Evolutionary conservation across 2,329 filamentous ascomycete genomes (phyloP).

Genomic region (Paecilomyces niveus): DNA sequence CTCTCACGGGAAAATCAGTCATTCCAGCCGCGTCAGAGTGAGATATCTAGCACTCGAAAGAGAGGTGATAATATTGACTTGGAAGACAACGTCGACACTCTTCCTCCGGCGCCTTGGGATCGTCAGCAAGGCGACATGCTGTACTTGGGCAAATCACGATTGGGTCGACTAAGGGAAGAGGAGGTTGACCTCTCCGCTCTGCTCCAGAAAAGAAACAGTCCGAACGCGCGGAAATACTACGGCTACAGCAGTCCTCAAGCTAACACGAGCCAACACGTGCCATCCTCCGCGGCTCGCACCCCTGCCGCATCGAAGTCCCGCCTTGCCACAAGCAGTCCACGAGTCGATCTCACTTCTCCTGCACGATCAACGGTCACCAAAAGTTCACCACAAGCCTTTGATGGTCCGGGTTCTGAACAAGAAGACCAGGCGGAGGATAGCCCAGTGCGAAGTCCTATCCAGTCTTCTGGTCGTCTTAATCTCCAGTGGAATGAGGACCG

Average conservation of each 20-base stretch:
- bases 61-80: slow-evolving; percentile 16
- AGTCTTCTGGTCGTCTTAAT: neutral
- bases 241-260: slow-evolving; percentile 24
- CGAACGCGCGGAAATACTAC: slow-evolving; percentile 29
- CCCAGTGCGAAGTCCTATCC: neutral
- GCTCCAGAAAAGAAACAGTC: slow-evolving; percentile 25
- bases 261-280: slow-evolving; percentile 9
- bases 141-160: slow-evolving; percentile 23
- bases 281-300: slow-evolving; percentile 1
- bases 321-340: neutral
- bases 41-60: slow-evolving; percentile 27
- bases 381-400: slow-evolving; percentile 8
- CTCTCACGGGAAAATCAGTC: slow-evolving; percentile 13
- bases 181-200: slow-evolving; percentile 27
- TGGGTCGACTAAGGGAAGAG: slow-evolving; percentile 26
- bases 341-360: neutral
- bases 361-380: slow-evolving; percentile 5
- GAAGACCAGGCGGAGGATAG: slow-evolving; percentile 11
- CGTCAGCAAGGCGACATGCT: slow-evolving; percentile 18
- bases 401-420: slow-evolving; percentile 13
- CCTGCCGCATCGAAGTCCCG: neutral
- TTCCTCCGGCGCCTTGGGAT: slow-evolving; percentile 24
- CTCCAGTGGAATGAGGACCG: neutral
- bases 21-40: slow-evolving; percentile 11
- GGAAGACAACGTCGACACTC: slow-evolving; percentile 13